These are phyloP conservation scores for Darksidea phi DNA, from an alignment of 495 filamentous ascomycete species.

Conservation along the genomic window DNA sequence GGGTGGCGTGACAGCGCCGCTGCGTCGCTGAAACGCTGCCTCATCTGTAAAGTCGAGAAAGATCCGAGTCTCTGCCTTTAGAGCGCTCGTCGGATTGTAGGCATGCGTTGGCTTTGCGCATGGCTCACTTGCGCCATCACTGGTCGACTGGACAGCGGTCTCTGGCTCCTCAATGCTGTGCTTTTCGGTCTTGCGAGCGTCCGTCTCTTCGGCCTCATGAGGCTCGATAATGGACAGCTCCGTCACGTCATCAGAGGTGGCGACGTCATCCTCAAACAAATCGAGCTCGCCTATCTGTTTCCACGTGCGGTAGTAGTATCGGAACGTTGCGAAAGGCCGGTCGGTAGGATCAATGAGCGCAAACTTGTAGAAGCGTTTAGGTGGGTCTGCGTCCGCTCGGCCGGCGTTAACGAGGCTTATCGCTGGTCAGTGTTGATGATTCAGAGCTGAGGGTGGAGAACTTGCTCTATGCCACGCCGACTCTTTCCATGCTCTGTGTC, in stretches of 20 bases:
- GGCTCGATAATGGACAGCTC: neutral
- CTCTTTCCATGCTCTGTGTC: conserved; percentile 8
- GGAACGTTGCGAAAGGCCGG: conserved; percentile 45
- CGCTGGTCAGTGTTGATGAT: neutral
- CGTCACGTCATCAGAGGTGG: neutral
- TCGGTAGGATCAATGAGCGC: conserved; percentile 48
- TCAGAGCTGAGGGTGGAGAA: neutral
- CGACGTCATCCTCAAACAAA: neutral
- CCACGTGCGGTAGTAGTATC: conserved; percentile 42
- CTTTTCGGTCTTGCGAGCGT: neutral
- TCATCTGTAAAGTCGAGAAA: neutral
- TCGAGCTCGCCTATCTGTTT: conserved; percentile 24
- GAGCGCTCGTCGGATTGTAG: conserved; percentile 10
- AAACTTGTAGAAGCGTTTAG: conserved; percentile 47
- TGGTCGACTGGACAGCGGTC: neutral
- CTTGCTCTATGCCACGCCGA: conserved; percentile 28
- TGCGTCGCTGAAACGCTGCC: neutral
- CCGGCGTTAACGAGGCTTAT: conserved; percentile 44
- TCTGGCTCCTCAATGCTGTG: neutral
- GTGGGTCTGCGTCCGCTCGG: conserved; percentile 33
- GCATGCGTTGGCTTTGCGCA: neutral
- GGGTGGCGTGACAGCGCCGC: conserved; percentile 15
- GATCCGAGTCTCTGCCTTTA: neutral
- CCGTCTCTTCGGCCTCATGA: neutral
- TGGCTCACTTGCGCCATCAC: neutral